Percentiles rank a stretch among this genome's conserved stretches.
These are phyloP conservation scores for Phytopythium aichiense DNA, from an alignment of 352 stramenopile species.

Conservation along the genomic window DNA sequence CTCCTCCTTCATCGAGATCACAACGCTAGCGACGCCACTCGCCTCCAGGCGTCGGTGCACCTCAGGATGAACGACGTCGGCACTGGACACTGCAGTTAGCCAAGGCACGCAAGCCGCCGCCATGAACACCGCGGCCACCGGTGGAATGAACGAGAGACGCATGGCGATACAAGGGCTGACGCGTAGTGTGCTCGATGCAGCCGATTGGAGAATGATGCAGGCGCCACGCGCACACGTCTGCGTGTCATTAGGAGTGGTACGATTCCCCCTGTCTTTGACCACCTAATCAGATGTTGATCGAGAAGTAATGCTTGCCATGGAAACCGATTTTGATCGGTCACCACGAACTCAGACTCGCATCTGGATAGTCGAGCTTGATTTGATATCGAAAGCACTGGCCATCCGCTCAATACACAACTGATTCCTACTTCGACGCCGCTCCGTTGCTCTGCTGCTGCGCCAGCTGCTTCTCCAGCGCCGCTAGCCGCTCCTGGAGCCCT, in stretches of 20 bases:
- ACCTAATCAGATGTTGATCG: neutral
- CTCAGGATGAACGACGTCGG: constrained; percentile 6
- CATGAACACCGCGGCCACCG: neutral
- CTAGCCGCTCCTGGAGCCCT: constrained; percentile 32
- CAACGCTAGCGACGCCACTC: constrained; percentile 21
- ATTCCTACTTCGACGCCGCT: neutral
- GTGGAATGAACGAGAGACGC: neutral
- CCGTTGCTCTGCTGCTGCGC: constrained; percentile 1
- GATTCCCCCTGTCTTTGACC: neutral
- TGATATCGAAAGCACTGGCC: too few relatives aligned
- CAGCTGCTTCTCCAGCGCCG: constrained; percentile 22
- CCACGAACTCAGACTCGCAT: too few relatives aligned
- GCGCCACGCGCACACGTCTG: neutral
- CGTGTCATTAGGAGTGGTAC: neutral
- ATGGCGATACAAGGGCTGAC: neutral
- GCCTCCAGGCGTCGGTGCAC: constrained; percentile 16
- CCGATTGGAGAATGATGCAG: neutral
- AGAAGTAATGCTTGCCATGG: neutral
- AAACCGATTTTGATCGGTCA: too few relatives aligned
- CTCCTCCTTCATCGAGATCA: constrained; percentile 28
- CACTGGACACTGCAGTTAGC: neutral
- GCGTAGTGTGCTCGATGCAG: neutral
- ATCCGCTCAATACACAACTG: neutral
- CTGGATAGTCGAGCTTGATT: too few relatives aligned
- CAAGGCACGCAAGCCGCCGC: neutral